A percentile compares a stretch with the other conserved stretches of the same genome.
Conservation (phyloP, 202 grass and related monocot species). For the Setaria viridis region DNA sequence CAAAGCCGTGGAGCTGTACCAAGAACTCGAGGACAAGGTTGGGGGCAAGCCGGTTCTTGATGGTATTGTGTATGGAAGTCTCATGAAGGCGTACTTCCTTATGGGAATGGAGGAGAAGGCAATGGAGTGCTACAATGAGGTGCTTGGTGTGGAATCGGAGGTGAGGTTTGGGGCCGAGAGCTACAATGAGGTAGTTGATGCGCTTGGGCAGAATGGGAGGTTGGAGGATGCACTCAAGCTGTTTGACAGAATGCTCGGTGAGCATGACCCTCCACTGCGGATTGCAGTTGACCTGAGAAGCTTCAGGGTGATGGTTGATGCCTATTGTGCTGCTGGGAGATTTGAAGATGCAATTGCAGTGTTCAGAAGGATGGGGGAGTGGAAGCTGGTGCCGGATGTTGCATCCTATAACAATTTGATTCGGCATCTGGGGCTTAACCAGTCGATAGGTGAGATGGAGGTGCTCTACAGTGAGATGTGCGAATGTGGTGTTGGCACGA, state of each 20-base stretch:
- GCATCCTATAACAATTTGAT: constrained; percentile 85
- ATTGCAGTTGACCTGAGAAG: constrained; percentile 65
- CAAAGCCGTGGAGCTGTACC: constrained; percentile 63
- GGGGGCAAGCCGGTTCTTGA: constrained; percentile 54
- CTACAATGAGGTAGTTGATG: constrained; percentile 69
- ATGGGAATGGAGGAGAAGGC: constrained; percentile 73
- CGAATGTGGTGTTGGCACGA: constrained; percentile 30
- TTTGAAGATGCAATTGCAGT: constrained; percentile 58
- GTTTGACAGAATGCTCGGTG: constrained; percentile 77
- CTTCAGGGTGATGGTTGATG: constrained; percentile 82
- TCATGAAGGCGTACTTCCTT: constrained; percentile 83
- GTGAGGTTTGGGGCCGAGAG: constrained; percentile 60
- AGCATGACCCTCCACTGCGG: constrained; percentile 70
- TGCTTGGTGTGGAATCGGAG: constrained; percentile 47
- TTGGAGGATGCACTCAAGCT: constrained; percentile 68
- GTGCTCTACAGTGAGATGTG: constrained; percentile 65
- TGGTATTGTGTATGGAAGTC: constrained; percentile 73
- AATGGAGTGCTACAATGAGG: constrained; percentile 64
- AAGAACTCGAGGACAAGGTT: constrained; percentile 68
- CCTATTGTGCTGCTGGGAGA: constrained; percentile 64
- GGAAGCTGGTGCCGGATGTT: constrained; percentile 61
- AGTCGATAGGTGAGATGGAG: constrained; percentile 55
- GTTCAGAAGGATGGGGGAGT: constrained; percentile 70
- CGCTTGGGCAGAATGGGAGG: constrained; percentile 63
- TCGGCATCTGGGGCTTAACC: constrained; percentile 57